Evolutionary conservation across 163 green algal genomes (phyloP), one percentile per base, ranked within the genome.

Genomic region (Volvox carteri): DNA sequence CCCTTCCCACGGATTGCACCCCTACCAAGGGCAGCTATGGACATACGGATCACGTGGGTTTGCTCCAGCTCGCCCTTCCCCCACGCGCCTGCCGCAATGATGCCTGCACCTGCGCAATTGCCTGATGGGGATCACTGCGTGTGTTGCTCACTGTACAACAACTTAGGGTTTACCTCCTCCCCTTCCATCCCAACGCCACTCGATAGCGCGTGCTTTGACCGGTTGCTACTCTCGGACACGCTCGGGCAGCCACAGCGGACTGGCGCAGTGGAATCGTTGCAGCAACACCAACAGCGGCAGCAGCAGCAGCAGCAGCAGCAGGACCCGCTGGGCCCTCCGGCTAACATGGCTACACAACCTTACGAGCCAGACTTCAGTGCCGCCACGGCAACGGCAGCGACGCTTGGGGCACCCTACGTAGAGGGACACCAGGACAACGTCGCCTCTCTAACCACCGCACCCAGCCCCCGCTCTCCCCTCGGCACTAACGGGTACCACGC

Each of bases 181-280:
- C n/a, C n/a, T n/a, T n/a, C n/a, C n/a, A n/a, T n/a, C n/a, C n/a
- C n/a, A n/a, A n/a, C n/a, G n/a, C n/a, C n/a, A n/a, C n/a, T n/a
- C 23, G 28, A 44, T 48, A 80, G 67, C 48, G 41, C 81, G 2
- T 88, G 81, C 67, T 68, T 88, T 37, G 67, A 88, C 50, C 41
- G 35, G 35, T 46, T 80, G 30, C 81, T 88, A 25, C 46, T 74
- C 14, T 50, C 81, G 9, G 46, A 48, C 33, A 73, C 80, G 30
- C 50, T 88, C n/a, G 65, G 16, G 44, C n/a, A 50, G 60, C 80
- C 41, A 33, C 33, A 44, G 25, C 33, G 65, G 25, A 11, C 65
- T 54, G 65, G 80, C 60, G 30, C 12, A 56, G 65, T 44, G 37
- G 48, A 41, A 23, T 30, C 28, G 56, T 23, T 30, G 8, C 54